Conservation (phyloP, 495 filamentous ascomycete genomes). For the Aspergillus diversus region DNA sequence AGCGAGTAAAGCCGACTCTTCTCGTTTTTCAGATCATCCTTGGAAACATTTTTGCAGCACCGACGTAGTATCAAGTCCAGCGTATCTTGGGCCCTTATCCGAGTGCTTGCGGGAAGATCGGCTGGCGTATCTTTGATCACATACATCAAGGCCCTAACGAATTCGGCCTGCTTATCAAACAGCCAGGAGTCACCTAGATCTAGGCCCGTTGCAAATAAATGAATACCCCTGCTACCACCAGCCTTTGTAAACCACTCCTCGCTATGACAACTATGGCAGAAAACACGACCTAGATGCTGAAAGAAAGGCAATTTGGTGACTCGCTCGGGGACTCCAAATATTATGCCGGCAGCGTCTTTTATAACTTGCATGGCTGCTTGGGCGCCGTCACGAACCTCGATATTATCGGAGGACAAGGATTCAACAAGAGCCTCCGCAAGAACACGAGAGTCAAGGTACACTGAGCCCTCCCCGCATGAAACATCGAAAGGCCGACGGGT, state of each 20-base stretch:
- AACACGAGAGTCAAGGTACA: constrained; percentile 81
- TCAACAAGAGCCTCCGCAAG: constrained; percentile 89
- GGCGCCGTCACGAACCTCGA: constrained; percentile 80
- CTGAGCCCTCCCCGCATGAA: constrained; percentile 79
- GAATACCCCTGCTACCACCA: constrained; percentile 87
- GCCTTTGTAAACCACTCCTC: constrained; percentile 98
- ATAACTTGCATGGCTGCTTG: constrained; percentile 74
- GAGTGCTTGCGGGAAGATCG: constrained; percentile 85
- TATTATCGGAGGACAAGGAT: constrained; percentile 79
- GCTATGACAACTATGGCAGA: constrained; percentile 92
- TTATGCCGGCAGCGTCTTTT: constrained; percentile 73
- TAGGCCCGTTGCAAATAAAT: constrained; percentile 75
- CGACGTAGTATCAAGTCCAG: constrained; percentile 74
- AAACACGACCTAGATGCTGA: constrained; percentile 72
- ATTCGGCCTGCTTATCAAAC: constrained; percentile 75
- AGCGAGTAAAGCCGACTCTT: constrained; percentile 70
- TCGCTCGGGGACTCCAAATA: constrained; percentile 75
- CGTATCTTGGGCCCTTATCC: constrained; percentile 77
- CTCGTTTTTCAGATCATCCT: constrained; percentile 72
- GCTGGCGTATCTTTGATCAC: constrained; percentile 96
- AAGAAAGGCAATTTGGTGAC: constrained; percentile 81
- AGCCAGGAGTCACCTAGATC: constrained; percentile 86
- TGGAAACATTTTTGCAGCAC: constrained; percentile 73
- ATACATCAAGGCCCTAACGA: constrained; percentile 85
- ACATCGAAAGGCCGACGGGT: constrained; percentile 77